A percentile compares a stretch with the other conserved stretches of the same genome.
These are phyloP conservation scores for Fibroporia radiculosa DNA, from an alignment of 768 basidiomycete genomes.

Conservation along the genomic window DNA sequence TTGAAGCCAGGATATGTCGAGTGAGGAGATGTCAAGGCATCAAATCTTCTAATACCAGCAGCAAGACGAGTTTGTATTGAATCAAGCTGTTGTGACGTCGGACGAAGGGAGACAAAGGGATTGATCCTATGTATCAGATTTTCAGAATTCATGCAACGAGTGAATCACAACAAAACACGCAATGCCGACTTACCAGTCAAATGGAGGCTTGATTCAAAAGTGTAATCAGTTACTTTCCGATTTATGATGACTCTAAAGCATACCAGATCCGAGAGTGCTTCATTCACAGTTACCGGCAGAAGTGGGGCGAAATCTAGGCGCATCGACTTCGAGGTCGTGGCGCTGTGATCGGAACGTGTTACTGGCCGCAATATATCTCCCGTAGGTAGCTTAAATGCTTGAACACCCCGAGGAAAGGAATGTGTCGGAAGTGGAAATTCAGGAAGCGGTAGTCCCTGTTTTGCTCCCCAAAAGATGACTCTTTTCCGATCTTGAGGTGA, in stretches of 20 bases:
- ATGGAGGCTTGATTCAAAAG: constrained; percentile 38
- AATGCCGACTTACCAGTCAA: constrained; percentile 62
- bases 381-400: constrained; percentile 35
- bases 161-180: neutral
- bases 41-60: constrained; percentile 37
- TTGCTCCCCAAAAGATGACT: constrained; percentile 64
- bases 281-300: constrained; percentile 46
- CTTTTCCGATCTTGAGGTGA: constrained; percentile 60
- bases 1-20: constrained; percentile 38
- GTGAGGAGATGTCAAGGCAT: constrained; percentile 24
- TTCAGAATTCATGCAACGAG: neutral
- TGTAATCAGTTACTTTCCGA: neutral
- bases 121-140: constrained; percentile 39
- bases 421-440: constrained; percentile 61
- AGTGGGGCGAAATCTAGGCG: constrained; percentile 63
- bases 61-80: constrained; percentile 29
- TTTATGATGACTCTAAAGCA: constrained; percentile 17
- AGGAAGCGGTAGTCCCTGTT: constrained; percentile 47
- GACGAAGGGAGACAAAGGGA: constrained; percentile 37
- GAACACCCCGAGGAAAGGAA: constrained; percentile 28
- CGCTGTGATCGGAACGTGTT: constrained; percentile 24
- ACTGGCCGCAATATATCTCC: constrained; percentile 33
- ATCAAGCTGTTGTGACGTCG: constrained; percentile 26
- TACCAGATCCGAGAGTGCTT: constrained; percentile 66
- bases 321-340: no score